A percentile compares a stretch with the other conserved stretches of the same genome.
Evolutionary conservation across 345 rosid genomes (phyloP).

Genomic region (Microthlaspi erraticum): DNA sequence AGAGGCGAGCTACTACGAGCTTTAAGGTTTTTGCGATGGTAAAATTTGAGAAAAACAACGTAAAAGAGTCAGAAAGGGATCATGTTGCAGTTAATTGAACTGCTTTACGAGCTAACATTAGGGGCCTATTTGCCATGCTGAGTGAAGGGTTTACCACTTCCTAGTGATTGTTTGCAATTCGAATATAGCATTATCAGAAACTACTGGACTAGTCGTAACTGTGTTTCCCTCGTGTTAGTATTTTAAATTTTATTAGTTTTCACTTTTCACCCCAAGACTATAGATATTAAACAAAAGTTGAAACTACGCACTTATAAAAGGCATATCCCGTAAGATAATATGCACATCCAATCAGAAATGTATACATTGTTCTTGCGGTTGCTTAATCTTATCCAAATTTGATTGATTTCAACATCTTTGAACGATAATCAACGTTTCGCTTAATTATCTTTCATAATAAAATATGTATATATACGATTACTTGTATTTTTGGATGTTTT

Average conservation of each 20-base stretch:
- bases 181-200: too few relatives aligned
- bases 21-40: too few relatives aligned
- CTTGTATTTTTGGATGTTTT: conserved; percentile 35
- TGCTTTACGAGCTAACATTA: too few relatives aligned
- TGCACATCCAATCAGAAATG: conserved; percentile 24
- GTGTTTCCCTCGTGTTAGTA: background rate
- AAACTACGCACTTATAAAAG: background rate
- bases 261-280: background rate
- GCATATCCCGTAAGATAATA: background rate
- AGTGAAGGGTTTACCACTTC: too few relatives aligned
- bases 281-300: conserved; percentile 2
- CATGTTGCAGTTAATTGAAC: too few relatives aligned
- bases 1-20: too few relatives aligned
- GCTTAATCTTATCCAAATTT: conserved; percentile 41
- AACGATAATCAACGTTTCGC: conserved; percentile 30
- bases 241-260: background rate
- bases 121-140: too few relatives aligned
- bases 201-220: too few relatives aligned
- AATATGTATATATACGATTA: conserved; percentile 17
- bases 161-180: too few relatives aligned
- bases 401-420: conserved; percentile 27
- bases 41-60: too few relatives aligned
- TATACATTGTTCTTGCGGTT: conserved; percentile 17
- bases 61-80: too few relatives aligned
- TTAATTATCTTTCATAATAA: conserved; percentile 22